Percentiles rank a stretch among this genome's conserved stretches.
phyloP scores from a whole-genome alignment of 2,329 filamentous ascomycete species.

The Escovopsis sp. region DNA sequence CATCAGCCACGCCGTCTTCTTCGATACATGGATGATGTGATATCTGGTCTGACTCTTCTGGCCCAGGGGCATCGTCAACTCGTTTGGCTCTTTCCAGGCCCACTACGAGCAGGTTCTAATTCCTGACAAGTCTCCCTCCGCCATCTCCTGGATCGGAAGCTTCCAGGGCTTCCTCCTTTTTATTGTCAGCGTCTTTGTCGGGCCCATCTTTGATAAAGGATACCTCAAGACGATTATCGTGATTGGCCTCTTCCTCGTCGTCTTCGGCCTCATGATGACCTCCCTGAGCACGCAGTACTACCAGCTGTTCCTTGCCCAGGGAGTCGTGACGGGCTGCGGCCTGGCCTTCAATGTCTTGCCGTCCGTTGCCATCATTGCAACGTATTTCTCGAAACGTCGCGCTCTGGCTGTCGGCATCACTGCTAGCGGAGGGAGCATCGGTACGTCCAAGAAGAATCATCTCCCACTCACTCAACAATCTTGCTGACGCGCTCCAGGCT shows the following conservation, averaged over 20 bases:
- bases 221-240: constrained; percentile 18
- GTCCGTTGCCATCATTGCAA: constrained; percentile 22
- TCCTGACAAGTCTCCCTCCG: constrained; percentile 8
- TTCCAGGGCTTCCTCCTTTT: constrained; percentile 24
- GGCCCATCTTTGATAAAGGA: constrained; percentile 26
- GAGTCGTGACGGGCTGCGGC: constrained; percentile 27
- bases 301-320: constrained; percentile 27
- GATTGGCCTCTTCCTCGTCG: constrained; percentile 19
- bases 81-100: constrained; percentile 21
- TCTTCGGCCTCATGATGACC: constrained; percentile 25
- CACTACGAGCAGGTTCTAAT: constrained; percentile 15
- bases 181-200: constrained; percentile 20
- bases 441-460: constrained; percentile 8
- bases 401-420: constrained; percentile 29
- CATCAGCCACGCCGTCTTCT: too few species aligned
- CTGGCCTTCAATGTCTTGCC: constrained; percentile 25
- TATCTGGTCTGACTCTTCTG: neutral
- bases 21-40: neutral
- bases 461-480: neutral
- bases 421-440: constrained; percentile 24
- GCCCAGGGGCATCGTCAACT: constrained; percentile 18
- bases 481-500: neutral
- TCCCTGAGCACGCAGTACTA: constrained; percentile 24
- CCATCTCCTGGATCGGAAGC: constrained; percentile 23
- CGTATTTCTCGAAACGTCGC: constrained; percentile 19